Evolutionary conservation across 1,139 yeast species (phyloP).

Genomic region (Wickerhamomyces sp.): DNA sequence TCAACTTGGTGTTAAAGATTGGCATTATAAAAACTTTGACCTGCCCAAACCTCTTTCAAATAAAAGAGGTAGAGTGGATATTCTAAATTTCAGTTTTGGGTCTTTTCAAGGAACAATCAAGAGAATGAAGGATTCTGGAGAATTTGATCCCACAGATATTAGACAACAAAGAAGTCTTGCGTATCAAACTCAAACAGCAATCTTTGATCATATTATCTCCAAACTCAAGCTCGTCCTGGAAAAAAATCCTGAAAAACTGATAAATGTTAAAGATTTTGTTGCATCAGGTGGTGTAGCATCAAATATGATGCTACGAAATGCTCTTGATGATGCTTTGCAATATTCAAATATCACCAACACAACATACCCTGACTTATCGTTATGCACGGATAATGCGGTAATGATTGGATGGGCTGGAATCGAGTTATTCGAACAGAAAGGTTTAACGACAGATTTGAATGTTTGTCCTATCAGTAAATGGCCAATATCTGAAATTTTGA

Average conservation of each 20-base stretch:
- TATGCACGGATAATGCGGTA: constrained; percentile 93
- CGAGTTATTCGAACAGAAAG: constrained; percentile 60
- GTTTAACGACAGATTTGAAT: constrained; percentile 43
- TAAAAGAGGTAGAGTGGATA: constrained; percentile 39
- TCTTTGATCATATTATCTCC: constrained; percentile 68
- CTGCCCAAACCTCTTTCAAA: constrained; percentile 53
- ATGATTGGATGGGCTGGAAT: constrained; percentile 99
- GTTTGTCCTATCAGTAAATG: constrained; percentile 66
- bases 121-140: constrained; percentile 21
- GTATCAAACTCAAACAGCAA: constrained; percentile 54
- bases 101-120: constrained; percentile 62
- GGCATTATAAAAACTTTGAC: constrained; percentile 19
- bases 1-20: constrained; percentile 27
- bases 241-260: constrained; percentile 38
- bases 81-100: constrained; percentile 69
- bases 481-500: constrained; percentile 55
- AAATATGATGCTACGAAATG: constrained; percentile 51
- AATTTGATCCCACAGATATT: constrained; percentile 15
- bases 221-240: constrained; percentile 52
- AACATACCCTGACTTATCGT: constrained; percentile 62
- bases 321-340: constrained; percentile 38
- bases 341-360: constrained; percentile 28
- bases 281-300: constrained; percentile 96
- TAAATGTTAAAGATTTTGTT: constrained; percentile 53
- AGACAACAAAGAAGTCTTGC: constrained; percentile 44